These are phyloP conservation scores for Stagonosporopsis rhizophila DNA, from an alignment of 2,329 filamentous ascomycete species.

Conservation along the genomic window DNA sequence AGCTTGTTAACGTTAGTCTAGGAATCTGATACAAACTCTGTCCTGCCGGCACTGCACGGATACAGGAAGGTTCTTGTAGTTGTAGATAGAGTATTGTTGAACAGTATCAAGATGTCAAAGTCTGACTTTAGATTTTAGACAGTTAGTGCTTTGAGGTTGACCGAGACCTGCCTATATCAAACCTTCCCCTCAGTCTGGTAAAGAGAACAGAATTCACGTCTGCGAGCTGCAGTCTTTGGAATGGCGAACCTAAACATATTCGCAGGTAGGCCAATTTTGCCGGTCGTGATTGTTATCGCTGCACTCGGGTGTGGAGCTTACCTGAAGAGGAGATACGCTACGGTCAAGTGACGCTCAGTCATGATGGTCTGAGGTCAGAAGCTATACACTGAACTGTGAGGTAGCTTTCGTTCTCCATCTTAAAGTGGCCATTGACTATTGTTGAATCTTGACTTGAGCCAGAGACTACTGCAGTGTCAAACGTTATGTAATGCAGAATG, in stretches of 20 bases:
- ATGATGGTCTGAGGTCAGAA: background rate
- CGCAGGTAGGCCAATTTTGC: background rate
- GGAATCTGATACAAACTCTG: background rate
- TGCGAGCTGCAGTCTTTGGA: background rate
- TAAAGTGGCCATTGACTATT: background rate
- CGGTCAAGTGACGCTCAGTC: background rate
- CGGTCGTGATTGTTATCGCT: background rate
- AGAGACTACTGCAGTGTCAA: slow-evolving; percentile 1
- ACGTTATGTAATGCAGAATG: background rate
- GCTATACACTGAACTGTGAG: background rate
- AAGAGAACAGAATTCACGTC: background rate
- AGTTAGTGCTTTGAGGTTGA: background rate
- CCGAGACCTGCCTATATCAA: background rate
- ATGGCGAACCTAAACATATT: background rate
- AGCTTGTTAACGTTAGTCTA: background rate
- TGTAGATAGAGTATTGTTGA: background rate
- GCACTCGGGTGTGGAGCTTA: background rate
- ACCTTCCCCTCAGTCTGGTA: background rate
- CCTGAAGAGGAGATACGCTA: background rate
- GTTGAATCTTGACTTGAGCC: background rate
- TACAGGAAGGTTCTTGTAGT: background rate
- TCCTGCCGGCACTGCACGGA: background rate
- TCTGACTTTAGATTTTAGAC: background rate
- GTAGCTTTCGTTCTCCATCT: too few species aligned
- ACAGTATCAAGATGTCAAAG: background rate